A percentile compares a stretch with the other conserved stretches of the same genome.
These are phyloP conservation scores for Trichoderma semiorbis DNA, from an alignment of 2,329 filamentous ascomycete species.

Conservation along the genomic window DNA sequence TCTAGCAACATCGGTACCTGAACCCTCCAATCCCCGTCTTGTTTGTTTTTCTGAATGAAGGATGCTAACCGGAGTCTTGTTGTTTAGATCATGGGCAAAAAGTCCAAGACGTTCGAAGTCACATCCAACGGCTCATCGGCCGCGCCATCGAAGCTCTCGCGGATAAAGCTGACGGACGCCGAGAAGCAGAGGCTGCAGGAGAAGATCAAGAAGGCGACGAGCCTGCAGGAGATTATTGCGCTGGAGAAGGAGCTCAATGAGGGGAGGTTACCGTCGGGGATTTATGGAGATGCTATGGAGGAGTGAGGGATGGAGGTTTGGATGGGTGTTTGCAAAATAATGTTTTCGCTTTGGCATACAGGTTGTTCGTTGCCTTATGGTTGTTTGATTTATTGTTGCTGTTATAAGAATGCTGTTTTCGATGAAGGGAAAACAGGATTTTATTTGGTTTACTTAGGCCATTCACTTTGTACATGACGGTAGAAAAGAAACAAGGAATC, in stretches of 20 bases:
- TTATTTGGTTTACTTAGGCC: not conserved
- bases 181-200: conserved; percentile 84
- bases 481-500: not conserved
- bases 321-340: not conserved
- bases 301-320: conserved; percentile 45
- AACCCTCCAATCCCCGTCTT: not conserved
- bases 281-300: conserved; percentile 55
- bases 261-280: conserved; percentile 73
- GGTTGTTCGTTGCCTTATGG: not conserved
- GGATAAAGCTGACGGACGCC: conserved; percentile 80
- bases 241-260: conserved; percentile 91
- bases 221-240: conserved; percentile 81
- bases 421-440: not conserved
- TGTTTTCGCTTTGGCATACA: not conserved
- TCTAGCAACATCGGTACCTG: conserved; percentile 65
- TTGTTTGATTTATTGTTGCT: not conserved
- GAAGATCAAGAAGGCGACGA: conserved; percentile 84
- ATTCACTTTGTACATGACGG: not conserved
- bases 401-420: not conserved
- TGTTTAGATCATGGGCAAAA: conserved; percentile 71
- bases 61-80: not conserved
- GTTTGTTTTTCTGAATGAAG: too few relatives aligned
- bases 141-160: conserved; percentile 61
- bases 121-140: conserved; percentile 42
- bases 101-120: conserved; percentile 69